These are phyloP conservation scores for Pythium phragmiticola DNA, from an alignment of 352 stramenopile species.

Conservation along the genomic window DNA sequence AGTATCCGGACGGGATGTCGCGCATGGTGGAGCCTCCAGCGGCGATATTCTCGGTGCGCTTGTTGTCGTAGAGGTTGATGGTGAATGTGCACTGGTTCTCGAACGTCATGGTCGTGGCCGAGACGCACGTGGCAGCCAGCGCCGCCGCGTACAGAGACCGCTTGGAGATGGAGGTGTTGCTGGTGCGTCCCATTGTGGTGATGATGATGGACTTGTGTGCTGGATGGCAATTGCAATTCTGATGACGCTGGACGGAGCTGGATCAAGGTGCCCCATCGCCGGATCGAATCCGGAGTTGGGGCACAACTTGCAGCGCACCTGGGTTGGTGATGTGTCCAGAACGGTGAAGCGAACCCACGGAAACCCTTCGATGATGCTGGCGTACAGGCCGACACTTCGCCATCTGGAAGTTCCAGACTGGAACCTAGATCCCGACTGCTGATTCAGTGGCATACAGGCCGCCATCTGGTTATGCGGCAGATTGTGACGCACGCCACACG, in stretches of 20 bases:
- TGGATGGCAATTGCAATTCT: slow-evolving; percentile 18
- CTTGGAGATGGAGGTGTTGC: slow-evolving; percentile 21
- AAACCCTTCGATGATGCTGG: not conserved
- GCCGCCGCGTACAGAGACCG: slow-evolving; percentile 35
- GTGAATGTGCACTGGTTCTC: slow-evolving; percentile 47
- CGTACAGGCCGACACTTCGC: not conserved
- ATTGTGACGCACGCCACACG: slow-evolving; percentile 10
- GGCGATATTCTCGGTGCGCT: slow-evolving; percentile 36
- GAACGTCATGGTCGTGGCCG: slow-evolving; percentile 43
- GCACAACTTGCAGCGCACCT: not conserved
- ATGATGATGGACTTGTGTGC: slow-evolving; percentile 15
- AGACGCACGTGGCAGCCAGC: slow-evolving; percentile 30
- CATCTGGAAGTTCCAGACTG: not conserved
- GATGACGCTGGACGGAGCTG: not conserved
- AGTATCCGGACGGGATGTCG: slow-evolving; percentile 30
- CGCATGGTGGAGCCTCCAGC: slow-evolving; percentile 34
- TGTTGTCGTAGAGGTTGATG: slow-evolving; percentile 65
- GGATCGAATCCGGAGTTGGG: slow-evolving; percentile 12
- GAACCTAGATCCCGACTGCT: not conserved
- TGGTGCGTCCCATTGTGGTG: slow-evolving; percentile 11
- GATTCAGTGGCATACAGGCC: not conserved
- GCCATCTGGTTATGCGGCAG: slow-evolving; percentile 18
- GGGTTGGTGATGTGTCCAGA: too few species aligned
- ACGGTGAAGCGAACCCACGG: too few species aligned
- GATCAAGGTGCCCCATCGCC: not conserved